These are phyloP conservation scores for Ceratocystis variospora DNA, from an alignment of 2,329 filamentous ascomycete genomes.

Conservation along the genomic window DNA sequence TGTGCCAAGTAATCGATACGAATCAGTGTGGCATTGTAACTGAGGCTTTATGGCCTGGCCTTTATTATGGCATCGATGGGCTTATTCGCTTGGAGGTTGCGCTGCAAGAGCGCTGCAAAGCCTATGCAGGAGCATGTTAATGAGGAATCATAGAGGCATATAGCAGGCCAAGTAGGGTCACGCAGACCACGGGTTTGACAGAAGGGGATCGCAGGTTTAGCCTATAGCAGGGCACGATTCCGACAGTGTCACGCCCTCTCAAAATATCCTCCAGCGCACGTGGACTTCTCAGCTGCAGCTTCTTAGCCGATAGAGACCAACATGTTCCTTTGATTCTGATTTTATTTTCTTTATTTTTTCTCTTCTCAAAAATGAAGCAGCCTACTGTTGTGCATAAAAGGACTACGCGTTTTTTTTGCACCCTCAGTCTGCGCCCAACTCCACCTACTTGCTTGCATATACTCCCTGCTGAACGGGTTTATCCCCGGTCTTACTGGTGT, in stretches of 20 bases:
- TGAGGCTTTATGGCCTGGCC: conserved; percentile 4
- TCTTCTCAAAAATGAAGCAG: not conserved
- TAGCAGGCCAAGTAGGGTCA: not conserved
- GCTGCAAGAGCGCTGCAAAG: no score
- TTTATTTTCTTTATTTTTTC: not conserved
- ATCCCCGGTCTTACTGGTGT: not conserved
- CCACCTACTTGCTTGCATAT: not conserved
- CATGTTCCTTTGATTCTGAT: not conserved
- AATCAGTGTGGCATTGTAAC: not conserved
- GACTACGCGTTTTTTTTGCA: no score
- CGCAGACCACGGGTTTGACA: not conserved
- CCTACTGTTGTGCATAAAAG: not conserved
- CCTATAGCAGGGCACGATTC: no score
- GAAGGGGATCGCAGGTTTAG: no score
- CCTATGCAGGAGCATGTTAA: not conserved
- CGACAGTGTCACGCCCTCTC: no score
- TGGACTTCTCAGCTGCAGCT: not conserved
- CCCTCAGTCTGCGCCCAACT: not conserved
- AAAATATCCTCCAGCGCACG: not conserved
- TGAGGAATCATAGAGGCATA: not conserved
- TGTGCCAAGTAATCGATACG: conserved; percentile 1
- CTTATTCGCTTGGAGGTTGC: no score
- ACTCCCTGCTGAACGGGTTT: not conserved
- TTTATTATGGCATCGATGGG: no score
- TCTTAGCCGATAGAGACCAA: not conserved